Conservation (phyloP, 208 protist species). For the Leptomonas pyrrhocoris region DNA sequence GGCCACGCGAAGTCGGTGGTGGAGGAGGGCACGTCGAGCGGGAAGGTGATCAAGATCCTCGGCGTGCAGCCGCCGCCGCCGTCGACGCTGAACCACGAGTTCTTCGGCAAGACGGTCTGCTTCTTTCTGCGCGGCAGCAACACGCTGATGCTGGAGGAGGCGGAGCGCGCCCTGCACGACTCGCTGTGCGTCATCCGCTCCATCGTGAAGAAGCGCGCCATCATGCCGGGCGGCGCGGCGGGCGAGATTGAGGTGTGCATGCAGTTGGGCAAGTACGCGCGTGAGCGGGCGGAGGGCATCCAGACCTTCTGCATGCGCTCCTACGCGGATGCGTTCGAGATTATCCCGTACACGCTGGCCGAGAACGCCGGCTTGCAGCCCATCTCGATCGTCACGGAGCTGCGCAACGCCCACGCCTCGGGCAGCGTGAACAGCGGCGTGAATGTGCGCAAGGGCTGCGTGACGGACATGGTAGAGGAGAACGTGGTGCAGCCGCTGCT, state of each 20-base stretch:
- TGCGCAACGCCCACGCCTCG: slow-evolving; percentile 94
- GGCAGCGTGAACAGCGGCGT: slow-evolving; percentile 94
- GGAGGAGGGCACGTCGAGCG: slow-evolving; percentile 90
- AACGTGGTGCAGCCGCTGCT: slow-evolving; percentile 99
- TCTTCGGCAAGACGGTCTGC: slow-evolving; percentile 94
- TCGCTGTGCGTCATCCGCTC: slow-evolving; percentile 99
- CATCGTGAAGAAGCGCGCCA: slow-evolving; percentile 97
- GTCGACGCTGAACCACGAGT: slow-evolving; percentile 49
- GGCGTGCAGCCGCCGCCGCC: slow-evolving; percentile 81
- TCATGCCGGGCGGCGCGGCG: slow-evolving; percentile 97
- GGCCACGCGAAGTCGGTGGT: slow-evolving; percentile 95
- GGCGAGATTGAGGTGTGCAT: slow-evolving; percentile 97
- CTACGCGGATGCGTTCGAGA: slow-evolving; percentile 98
- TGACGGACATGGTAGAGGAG: slow-evolving; percentile 98
- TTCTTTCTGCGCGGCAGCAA: slow-evolving; percentile 97
- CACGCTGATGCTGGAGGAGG: slow-evolving; percentile 97
- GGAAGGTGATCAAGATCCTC: slow-evolving; percentile 96
- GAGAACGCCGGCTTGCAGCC: slow-evolving; percentile 99
- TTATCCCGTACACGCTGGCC: slow-evolving; percentile 99
- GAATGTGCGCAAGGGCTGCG: slow-evolving; percentile 95
- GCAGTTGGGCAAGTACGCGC: slow-evolving; percentile 92
- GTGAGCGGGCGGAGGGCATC: slow-evolving; percentile 83
- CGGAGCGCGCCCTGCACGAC: slow-evolving; percentile 99
- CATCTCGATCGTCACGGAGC: slow-evolving; percentile 98
- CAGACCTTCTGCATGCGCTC: slow-evolving; percentile 94